Evolutionary conservation across 2,329 filamentous ascomycete species (phyloP).

Genomic region (Tolypocladium paradoxum): DNA sequence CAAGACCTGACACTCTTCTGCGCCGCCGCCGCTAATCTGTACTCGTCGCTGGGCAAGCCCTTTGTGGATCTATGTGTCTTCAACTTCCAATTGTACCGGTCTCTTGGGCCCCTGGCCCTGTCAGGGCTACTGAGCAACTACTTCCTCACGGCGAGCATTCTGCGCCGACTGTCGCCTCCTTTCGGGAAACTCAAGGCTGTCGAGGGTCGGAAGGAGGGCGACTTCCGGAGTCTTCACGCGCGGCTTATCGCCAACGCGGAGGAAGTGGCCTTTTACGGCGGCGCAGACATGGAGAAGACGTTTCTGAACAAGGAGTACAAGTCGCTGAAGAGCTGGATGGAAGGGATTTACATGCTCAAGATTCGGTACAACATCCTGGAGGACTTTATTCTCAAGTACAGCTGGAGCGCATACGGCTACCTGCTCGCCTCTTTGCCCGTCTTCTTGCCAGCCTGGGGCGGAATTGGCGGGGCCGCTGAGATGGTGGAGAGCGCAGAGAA

Average conservation of each 20-base stretch:
- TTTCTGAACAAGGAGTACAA: constrained; percentile 89
- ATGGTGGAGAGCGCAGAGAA: constrained; percentile 39
- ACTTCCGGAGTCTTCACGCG: constrained; percentile 85
- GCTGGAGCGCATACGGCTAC: constrained; percentile 97
- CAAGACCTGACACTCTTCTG: constrained; percentile 96
- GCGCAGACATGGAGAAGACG: constrained; percentile 86
- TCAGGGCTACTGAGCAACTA: constrained; percentile 85
- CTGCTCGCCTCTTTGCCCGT: constrained; percentile 85
- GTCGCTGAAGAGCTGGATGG: constrained; percentile 93
- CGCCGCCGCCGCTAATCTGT: constrained; percentile 79
- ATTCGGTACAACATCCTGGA: constrained; percentile 98
- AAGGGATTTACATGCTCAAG: constrained; percentile 94
- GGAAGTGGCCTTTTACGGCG: constrained; percentile 95
- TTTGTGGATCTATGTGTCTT: constrained; percentile 96
- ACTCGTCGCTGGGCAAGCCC: constrained; percentile 95
- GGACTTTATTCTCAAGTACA: constrained; percentile 96
- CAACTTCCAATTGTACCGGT: constrained; percentile 93
- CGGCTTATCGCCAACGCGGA: constrained; percentile 93
- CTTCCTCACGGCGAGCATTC: constrained; percentile 81
- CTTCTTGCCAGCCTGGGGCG: constrained; percentile 90
- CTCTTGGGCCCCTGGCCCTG: constrained; percentile 77
- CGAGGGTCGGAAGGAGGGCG: constrained; percentile 88
- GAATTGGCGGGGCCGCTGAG: constrained; percentile 64
- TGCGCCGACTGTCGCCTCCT: constrained; percentile 80
- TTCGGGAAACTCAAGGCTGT: constrained; percentile 96